Evolutionary conservation across 106 monocot genomes (phyloP), one percentile per base, ranked within the genome.

Genomic region (Dendrobium catenatum): DNA sequence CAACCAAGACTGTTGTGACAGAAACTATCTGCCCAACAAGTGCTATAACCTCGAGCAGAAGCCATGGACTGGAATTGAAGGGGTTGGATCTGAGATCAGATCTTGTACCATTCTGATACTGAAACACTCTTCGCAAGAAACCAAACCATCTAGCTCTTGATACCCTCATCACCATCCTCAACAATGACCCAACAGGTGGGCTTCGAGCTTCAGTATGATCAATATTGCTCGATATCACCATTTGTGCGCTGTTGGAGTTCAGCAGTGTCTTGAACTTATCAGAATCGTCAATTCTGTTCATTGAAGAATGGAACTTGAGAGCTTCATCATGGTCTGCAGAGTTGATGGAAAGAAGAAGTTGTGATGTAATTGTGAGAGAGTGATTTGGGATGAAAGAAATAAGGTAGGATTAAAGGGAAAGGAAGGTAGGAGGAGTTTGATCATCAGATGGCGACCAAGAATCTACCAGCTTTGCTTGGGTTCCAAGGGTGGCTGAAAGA

Each of bases 381-480:
- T 5, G 27, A 72, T 19, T 26, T 9, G 1, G 51, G 48, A 16
- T 78, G 76, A 26, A 68, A 24, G 17, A 49, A 47, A 64, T 22
- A 42, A 47, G 73, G 73, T 72, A 76, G 74, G 55, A 15, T 29
- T 78, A 81, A 68, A 86, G 82, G 80, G 41, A 74, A 79, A 79
- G 68, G 73, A 68, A 76, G 79, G 82, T 68, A 27, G 80, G 81
- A 13, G 77, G 79, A 64, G 81, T 66, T 88, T 77, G 87, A 29
- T 73, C 55, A 29, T 73, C 55, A 11, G 95, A 95, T 87, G 95
- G 95, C 87, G 95, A 93, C 95, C 93, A 93, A 88, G 55, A 89
- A 95, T 79, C 95, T 89, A 89, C 91, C 91, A 40, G 82, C 87
- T 88, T 93, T 95, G 93, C 91, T 89, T 94, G 49, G 22, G 82